phyloP scores from a whole-genome alignment of 768 basidiomycete genomes.

The Lactarius akahatsu region DNA sequence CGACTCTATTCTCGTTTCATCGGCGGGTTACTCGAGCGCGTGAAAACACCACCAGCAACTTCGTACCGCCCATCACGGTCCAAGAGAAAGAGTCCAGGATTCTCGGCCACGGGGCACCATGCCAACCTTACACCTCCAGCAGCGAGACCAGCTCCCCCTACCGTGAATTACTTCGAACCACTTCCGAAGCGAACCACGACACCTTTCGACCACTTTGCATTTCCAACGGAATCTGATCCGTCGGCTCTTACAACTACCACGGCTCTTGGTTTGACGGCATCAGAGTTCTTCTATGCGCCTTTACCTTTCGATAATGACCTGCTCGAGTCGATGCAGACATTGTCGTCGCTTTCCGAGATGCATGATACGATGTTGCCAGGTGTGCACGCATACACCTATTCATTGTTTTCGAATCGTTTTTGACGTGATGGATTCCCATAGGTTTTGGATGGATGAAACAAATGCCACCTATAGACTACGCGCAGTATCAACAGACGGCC shows the following conservation, averaged over 20 bases:
- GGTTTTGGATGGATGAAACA: slow-evolving; percentile 30
- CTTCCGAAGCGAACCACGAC: slow-evolving; percentile 16
- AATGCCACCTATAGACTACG: slow-evolving; percentile 24
- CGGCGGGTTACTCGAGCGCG: slow-evolving; percentile 30
- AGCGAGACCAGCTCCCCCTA: background rate
- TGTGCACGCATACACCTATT: slow-evolving; percentile 1
- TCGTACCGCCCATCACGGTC: slow-evolving; percentile 1
- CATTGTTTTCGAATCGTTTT: background rate
- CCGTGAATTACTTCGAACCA: slow-evolving; percentile 24
- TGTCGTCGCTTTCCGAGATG: slow-evolving; percentile 18
- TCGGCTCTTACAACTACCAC: background rate
- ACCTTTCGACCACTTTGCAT: slow-evolving; percentile 28
- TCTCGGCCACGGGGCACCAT: background rate
- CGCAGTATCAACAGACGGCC: slow-evolving; percentile 8
- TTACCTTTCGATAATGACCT: slow-evolving; percentile 28
- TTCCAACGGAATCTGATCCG: slow-evolving; percentile 4
- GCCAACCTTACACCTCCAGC: background rate
- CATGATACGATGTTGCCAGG: slow-evolving; percentile 25
- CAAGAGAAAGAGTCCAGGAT: slow-evolving; percentile 1
- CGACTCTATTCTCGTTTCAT: slow-evolving; percentile 37
- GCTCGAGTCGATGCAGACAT: slow-evolving; percentile 28
- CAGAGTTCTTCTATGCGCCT: slow-evolving; percentile 28
- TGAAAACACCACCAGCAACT: slow-evolving; percentile 18
- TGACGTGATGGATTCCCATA: background rate
- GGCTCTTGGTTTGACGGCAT: slow-evolving; percentile 20